These are phyloP conservation scores for Gnetum montanum DNA, from an alignment of 75 land plant species.

Conservation along the genomic window DNA sequence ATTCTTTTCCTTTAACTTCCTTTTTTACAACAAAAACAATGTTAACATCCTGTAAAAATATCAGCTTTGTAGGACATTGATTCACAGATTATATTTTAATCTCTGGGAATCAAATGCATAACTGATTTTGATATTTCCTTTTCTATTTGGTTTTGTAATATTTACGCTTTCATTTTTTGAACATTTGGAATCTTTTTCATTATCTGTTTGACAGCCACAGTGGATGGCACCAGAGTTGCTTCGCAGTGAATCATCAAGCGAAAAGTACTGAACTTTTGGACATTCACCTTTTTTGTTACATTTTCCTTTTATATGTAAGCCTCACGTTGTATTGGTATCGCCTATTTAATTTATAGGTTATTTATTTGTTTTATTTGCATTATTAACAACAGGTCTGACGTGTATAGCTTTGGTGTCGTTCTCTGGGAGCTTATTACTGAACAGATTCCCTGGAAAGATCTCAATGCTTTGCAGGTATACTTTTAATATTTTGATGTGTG, in stretches of 20 bases:
- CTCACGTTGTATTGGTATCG: background rate
- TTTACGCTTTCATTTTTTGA: too few species aligned
- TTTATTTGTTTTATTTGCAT: background rate
- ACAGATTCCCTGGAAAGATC: constrained; percentile 79
- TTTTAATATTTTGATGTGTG: too few species aligned
- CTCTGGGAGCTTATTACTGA: constrained; percentile 83
- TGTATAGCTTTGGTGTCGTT: constrained; percentile 80
- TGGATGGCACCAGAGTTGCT: constrained; percentile 82
- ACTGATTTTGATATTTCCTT: too few species aligned
- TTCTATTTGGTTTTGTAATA: too few species aligned
- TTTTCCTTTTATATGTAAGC: background rate
- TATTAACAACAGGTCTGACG: constrained; percentile 50
- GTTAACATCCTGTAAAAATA: too few species aligned
- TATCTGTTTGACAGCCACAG: constrained; percentile 42
- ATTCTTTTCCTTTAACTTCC: too few species aligned
- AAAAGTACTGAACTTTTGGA: constrained; percentile 25
- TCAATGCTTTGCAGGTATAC: constrained; percentile 82
- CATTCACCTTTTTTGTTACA: background rate
- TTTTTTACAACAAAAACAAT: too few species aligned
- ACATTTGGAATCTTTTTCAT: too few species aligned
- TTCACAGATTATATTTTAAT: background rate
- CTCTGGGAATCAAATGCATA: too few species aligned
- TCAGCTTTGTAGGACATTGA: too few species aligned
- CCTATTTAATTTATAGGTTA: background rate
- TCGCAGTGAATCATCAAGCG: constrained; percentile 61